Conservation (phyloP, 306 rosid genomes). For the Coriaria nepalensis region DNA sequence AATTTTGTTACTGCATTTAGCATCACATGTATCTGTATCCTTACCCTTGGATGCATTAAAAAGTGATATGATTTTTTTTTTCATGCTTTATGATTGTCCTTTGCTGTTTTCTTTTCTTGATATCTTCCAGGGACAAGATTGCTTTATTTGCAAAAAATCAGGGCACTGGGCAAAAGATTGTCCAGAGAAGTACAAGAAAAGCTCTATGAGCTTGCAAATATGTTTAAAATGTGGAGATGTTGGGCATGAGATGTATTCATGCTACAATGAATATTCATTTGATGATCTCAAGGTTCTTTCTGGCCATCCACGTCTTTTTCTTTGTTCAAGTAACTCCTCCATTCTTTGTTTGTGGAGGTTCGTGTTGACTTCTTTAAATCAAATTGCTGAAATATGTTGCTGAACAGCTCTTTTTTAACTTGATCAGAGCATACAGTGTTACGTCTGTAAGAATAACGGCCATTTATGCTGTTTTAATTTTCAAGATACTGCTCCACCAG, state of each 20-base stretch:
- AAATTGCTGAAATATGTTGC: slow-evolving; percentile 1
- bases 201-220: slow-evolving; percentile 20
- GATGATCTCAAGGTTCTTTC: slow-evolving; percentile 69
- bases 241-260: slow-evolving; percentile 83
- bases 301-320: too few species aligned
- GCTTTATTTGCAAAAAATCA: slow-evolving; percentile 64
- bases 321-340: not conserved
- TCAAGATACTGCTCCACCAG: slow-evolving; percentile 21
- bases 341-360: slow-evolving; percentile 1
- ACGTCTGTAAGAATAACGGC: slow-evolving; percentile 68
- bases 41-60: not conserved
- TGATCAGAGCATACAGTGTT: slow-evolving; percentile 64
- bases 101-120: not conserved
- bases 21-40: too few species aligned
- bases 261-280: slow-evolving; percentile 39
- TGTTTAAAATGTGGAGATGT: slow-evolving; percentile 79
- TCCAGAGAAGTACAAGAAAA: slow-evolving; percentile 46
- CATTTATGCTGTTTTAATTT: slow-evolving; percentile 60
- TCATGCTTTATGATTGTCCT: not conserved
- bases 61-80: not conserved
- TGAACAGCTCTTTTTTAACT: slow-evolving; percentile 2
- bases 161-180: slow-evolving; percentile 84
- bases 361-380: not conserved
- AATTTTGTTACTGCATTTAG: too few species aligned
- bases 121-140: slow-evolving; percentile 43